Percentiles rank a stretch among this genome's conserved stretches.
These are phyloP conservation scores for Cymbopogon citratus DNA, from an alignment of 176 grass and related monocot genomes.

Conservation along the genomic window DNA sequence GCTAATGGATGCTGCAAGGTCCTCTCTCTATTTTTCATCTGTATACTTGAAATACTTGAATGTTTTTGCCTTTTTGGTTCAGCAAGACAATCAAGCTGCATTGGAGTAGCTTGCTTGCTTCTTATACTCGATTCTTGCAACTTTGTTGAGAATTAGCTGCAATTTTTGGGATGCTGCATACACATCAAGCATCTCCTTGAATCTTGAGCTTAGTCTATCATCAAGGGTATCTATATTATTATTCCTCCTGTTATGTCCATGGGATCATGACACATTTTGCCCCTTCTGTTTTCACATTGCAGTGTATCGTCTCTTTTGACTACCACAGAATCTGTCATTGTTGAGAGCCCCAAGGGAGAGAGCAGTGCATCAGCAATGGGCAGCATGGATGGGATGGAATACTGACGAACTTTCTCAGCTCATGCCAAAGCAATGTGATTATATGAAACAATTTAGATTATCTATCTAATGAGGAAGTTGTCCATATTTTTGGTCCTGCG, in stretches of 20 bases:
- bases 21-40: neutral
- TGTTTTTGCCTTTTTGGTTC: neutral
- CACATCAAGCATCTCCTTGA: neutral
- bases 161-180: neutral
- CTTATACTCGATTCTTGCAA: neutral
- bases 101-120: neutral
- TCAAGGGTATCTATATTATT: neutral
- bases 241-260: neutral
- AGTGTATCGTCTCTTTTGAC: slow-evolving; percentile 79
- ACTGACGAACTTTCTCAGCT: slow-evolving; percentile 8
- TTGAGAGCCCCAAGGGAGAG: slow-evolving; percentile 53
- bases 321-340: slow-evolving; percentile 61
- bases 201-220: neutral
- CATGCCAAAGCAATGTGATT: slow-evolving; percentile 21
- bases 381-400: slow-evolving; percentile 33
- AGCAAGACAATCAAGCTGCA: neutral
- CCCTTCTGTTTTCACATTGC: neutral
- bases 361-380: slow-evolving; percentile 27
- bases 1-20: slow-evolving; percentile 69
- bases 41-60: neutral
- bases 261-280: neutral
- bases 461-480: neutral
- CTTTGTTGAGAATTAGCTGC: neutral
- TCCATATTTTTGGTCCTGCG: neutral
- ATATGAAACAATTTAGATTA: neutral